These are phyloP conservation scores for Chamaecyparis obtusa DNA, from an alignment of 75 land plant species.

Conservation along the genomic window DNA sequence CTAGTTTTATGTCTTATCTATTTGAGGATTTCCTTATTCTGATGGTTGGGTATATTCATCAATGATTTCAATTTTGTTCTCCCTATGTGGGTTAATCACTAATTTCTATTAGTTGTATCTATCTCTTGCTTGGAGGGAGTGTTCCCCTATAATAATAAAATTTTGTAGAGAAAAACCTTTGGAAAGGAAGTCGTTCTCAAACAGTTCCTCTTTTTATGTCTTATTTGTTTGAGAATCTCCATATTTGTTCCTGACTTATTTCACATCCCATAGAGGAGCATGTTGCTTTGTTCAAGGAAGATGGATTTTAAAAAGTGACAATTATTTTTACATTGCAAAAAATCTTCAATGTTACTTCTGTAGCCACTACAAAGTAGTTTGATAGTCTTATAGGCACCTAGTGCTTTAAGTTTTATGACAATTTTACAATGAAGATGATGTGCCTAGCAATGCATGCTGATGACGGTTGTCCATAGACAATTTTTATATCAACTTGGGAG, in stretches of 20 bases:
- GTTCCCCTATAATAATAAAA: too few relatives aligned
- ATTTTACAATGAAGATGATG: not conserved
- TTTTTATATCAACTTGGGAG: not conserved
- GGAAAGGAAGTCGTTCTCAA: too few relatives aligned
- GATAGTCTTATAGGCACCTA: not conserved
- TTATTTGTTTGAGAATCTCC: not conserved
- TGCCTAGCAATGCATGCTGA: not conserved
- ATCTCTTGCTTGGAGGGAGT: too few relatives aligned
- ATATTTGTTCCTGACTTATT: not conserved
- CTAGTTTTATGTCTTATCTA: too few relatives aligned
- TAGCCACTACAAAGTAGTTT: not conserved
- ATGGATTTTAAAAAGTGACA: not conserved
- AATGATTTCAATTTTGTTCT: too few relatives aligned
- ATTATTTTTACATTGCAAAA: not conserved
- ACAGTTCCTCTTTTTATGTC: too few relatives aligned
- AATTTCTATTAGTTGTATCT: too few relatives aligned
- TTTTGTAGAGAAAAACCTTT: too few relatives aligned
- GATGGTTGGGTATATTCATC: too few relatives aligned
- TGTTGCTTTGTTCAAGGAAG: not conserved
- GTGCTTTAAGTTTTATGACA: not conserved
- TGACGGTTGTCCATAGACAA: not conserved
- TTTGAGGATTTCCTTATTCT: too few relatives aligned
- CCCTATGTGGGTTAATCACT: too few relatives aligned
- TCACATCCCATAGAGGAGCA: not conserved
- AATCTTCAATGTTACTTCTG: not conserved